These are phyloP conservation scores for Calonectria henricotiae DNA, from an alignment of 2,329 filamentous ascomycete genomes.

Conservation along the genomic window DNA sequence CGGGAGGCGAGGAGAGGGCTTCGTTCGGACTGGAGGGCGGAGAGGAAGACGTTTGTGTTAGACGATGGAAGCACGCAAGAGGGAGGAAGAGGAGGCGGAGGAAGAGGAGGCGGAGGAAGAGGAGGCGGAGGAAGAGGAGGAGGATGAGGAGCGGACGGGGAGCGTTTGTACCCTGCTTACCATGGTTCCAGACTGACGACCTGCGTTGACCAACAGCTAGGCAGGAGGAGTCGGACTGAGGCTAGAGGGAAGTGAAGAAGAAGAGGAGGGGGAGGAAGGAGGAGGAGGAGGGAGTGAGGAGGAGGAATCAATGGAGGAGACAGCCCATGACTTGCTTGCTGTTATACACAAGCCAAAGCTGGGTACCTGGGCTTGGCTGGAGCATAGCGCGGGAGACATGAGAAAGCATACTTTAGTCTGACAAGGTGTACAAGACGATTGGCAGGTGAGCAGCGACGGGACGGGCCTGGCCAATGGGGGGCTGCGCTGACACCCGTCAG, in stretches of 20 bases:
- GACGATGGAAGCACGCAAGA: background rate
- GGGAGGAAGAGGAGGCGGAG: background rate
- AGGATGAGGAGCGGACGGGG: background rate
- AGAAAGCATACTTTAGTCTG: conserved; percentile 21
- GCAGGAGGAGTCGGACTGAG: conserved; percentile 18
- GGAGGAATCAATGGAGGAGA: background rate
- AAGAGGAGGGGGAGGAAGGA: conserved; percentile 2
- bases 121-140: background rate
- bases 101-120: background rate
- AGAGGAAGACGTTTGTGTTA: conserved; percentile 40
- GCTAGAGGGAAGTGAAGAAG: background rate
- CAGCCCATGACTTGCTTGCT: conserved; percentile 27
- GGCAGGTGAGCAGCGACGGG: conserved; percentile 27
- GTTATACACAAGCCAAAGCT: conserved; percentile 24
- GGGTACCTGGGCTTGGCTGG: conserved; percentile 14
- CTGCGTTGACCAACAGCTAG: conserved; percentile 25
- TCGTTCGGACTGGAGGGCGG: conserved; percentile 59
- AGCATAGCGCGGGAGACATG: conserved; percentile 21
- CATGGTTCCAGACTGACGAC: conserved; percentile 38
- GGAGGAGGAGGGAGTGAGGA: conserved; percentile 1
- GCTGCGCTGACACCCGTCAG: conserved; percentile 11
- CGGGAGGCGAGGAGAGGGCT: conserved; percentile 62
- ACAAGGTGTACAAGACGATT: conserved; percentile 36
- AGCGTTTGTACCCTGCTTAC: conserved; percentile 39
- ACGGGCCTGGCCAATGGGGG: conserved; percentile 2